Base-by-base conservation (phyloP, 108 stramenopile genomes). In the Seminavis robusta region DNA sequence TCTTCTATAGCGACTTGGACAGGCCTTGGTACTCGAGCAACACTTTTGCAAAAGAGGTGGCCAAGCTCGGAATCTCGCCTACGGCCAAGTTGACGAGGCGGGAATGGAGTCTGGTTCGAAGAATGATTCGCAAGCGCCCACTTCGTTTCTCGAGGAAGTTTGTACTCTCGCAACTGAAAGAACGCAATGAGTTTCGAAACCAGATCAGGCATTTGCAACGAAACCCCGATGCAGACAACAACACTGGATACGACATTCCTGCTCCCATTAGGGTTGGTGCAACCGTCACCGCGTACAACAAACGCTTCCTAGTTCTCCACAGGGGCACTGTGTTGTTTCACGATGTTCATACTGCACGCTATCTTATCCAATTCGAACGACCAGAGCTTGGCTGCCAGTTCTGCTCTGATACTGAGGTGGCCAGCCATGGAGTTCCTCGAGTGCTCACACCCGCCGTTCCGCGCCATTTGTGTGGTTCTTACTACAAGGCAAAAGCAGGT, bases 1-100 rank as follows among this genome's bases (percentile, higher is more conserved):
- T 71, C 44, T 71, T 64, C 47, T 71, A 71, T 48, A 63, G 55
- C 24, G 69, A 71, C 30, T 1, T 71, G 26, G 69, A 71, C 34
- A 15, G 46, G 4, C 56, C 61, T 48, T 71, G 71, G 71, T 73
- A 51, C 33, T 21, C 17, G 10, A 15, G 16, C 42, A 47, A 61
- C 11, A 48, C 23, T 4, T 66, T 66, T 66, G 16, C 9, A 11
- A 10, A 11, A 9, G 60, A 50, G n/a, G 6, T 61, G 19, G 34
- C 49, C 3, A 24, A 13, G n/a, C 8, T 27, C 13, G 60, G 60
- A 5, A 51, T 61, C 19, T 17, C 31, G 11, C 13, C 39, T 7
- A 29, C 37, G 46, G 37, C 50, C 4, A 52, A 31, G 33, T 54
- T 73, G 45, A 73, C 65, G 7, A 42, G 59, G 41, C 23, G 23